Evolutionary conservation across 2,329 filamentous ascomycete species (phyloP).

Genomic region (Emergomyces orientalis): DNA sequence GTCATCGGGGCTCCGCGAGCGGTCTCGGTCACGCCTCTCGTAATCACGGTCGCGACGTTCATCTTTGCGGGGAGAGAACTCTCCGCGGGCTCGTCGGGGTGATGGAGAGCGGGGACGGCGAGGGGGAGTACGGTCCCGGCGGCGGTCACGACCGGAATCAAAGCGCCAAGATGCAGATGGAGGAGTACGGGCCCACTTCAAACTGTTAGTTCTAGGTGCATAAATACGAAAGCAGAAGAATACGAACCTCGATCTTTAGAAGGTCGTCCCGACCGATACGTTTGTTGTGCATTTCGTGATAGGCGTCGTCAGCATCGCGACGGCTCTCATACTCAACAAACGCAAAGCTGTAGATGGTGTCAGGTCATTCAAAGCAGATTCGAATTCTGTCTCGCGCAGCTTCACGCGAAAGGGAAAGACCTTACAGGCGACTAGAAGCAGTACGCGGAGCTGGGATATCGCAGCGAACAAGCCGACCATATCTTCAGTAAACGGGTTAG

Average conservation of each 20-base stretch:
- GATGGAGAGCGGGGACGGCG: slow-evolving; percentile 56
- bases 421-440: slow-evolving; percentile 89
- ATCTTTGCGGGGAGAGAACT: slow-evolving; percentile 82
- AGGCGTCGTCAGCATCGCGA: slow-evolving; percentile 95
- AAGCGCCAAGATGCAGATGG: slow-evolving; percentile 98
- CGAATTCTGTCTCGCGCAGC: slow-evolving; percentile 7
- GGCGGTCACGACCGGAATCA: slow-evolving; percentile 72
- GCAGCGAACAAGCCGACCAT: slow-evolving; percentile 93
- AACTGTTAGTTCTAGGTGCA: slow-evolving; percentile 16
- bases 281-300: slow-evolving; percentile 99
- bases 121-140: slow-evolving; percentile 62
- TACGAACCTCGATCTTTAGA: slow-evolving; percentile 86
- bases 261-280: slow-evolving; percentile 91
- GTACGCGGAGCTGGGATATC: slow-evolving; percentile 95
- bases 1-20: slow-evolving; percentile 59
- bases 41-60: slow-evolving; percentile 70
- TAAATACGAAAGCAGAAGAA: not conserved
- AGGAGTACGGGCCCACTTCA: slow-evolving; percentile 95
- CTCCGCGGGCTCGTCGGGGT: slow-evolving; percentile 49
- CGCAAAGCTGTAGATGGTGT: slow-evolving; percentile 57
- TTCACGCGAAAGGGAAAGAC: slow-evolving; percentile 23
- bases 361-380: slow-evolving; percentile 23
- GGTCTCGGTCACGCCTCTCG: slow-evolving; percentile 62
- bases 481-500: slow-evolving; percentile 52
- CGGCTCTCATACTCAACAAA: slow-evolving; percentile 99